phyloP scores from a whole-genome alignment of 2,329 filamentous ascomycete genomes.

The Onygenales sp. region DNA sequence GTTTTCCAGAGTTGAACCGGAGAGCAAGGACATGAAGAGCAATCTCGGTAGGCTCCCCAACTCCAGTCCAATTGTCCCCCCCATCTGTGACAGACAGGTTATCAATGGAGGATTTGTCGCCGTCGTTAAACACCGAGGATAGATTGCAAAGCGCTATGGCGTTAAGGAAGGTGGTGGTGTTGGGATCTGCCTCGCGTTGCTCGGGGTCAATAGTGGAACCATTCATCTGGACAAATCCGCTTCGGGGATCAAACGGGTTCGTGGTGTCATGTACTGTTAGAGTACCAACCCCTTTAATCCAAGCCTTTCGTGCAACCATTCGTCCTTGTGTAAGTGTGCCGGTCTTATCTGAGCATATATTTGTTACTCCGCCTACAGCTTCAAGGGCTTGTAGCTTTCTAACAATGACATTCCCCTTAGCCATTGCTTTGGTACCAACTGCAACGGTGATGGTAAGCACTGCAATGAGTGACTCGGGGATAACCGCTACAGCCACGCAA shows the following conservation, averaged over 20 bases:
- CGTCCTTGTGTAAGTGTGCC: slow-evolving; percentile 50
- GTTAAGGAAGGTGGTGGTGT: slow-evolving; percentile 43
- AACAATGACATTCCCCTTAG: slow-evolving; percentile 42
- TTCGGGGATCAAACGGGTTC: slow-evolving; percentile 43
- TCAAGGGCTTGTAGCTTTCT: slow-evolving; percentile 43
- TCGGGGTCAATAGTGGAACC: slow-evolving; percentile 7
- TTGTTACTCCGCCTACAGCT: slow-evolving; percentile 48
- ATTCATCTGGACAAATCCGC: slow-evolving; percentile 21
- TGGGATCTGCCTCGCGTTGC: neutral
- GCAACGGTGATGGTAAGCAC: slow-evolving; percentile 56
- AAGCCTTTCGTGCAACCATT: slow-evolving; percentile 46
- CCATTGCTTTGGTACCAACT: slow-evolving; percentile 45
- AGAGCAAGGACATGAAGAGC: slow-evolving; percentile 59
- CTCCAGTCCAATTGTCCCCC: slow-evolving; percentile 44
- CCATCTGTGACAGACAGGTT: slow-evolving; percentile 12
- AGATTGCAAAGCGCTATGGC: slow-evolving; percentile 53
- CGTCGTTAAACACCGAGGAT: slow-evolving; percentile 43
- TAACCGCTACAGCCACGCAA: slow-evolving; percentile 43
- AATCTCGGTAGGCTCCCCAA: slow-evolving; percentile 57
- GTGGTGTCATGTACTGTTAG: slow-evolving; percentile 42
- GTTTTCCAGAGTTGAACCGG: slow-evolving; percentile 48
- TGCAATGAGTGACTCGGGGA: slow-evolving; percentile 49
- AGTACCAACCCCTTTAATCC: slow-evolving; percentile 43
- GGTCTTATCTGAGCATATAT: slow-evolving; percentile 39
- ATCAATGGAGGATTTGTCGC: slow-evolving; percentile 8